phyloP scores from a whole-genome alignment of 2,329 filamentous ascomycete species.

The Orbilia oligospora region DNA sequence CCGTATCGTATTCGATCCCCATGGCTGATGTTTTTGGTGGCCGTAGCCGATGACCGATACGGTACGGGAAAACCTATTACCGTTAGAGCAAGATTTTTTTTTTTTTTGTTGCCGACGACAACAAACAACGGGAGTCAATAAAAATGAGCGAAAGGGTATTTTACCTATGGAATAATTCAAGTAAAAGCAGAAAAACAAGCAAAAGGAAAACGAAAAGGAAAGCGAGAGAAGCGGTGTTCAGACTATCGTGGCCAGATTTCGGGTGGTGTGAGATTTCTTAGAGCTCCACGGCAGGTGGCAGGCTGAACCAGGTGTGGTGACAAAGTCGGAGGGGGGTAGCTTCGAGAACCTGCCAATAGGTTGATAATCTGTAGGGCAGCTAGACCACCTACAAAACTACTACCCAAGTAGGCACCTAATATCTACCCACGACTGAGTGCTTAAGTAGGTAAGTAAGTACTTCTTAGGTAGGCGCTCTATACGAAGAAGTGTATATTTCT shows the following conservation, averaged over 20 bases:
- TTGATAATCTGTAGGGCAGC: constrained; percentile 9
- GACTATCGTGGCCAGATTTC: constrained; percentile 23
- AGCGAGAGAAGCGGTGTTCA: neutral
- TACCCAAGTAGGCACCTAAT: no score
- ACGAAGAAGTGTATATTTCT: no score
- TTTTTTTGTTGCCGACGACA: neutral
- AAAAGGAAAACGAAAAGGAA: neutral
- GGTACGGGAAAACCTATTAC: neutral
- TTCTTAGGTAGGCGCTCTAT: no score
- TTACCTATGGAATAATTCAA: neutral
- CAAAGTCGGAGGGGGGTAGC: neutral
- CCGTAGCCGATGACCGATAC: neutral
- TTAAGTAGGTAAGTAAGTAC: no score
- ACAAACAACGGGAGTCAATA: neutral
- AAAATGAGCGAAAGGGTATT: neutral
- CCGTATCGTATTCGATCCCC: constrained; percentile 89
- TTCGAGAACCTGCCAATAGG: neutral
- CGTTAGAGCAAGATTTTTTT: constrained; percentile 4
- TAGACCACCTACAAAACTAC: neutral
- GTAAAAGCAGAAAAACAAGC: neutral
- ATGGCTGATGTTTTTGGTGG: constrained; percentile 69
- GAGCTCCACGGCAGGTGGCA: constrained; percentile 14
- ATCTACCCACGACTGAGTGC: no score
- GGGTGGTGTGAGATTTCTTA: constrained; percentile 9
- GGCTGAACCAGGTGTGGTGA: neutral